A percentile compares a stretch with the other conserved stretches of the same genome.
Conservation (phyloP, 2,329 filamentous ascomycete genomes). For the Chaetomium sp. region DNA sequence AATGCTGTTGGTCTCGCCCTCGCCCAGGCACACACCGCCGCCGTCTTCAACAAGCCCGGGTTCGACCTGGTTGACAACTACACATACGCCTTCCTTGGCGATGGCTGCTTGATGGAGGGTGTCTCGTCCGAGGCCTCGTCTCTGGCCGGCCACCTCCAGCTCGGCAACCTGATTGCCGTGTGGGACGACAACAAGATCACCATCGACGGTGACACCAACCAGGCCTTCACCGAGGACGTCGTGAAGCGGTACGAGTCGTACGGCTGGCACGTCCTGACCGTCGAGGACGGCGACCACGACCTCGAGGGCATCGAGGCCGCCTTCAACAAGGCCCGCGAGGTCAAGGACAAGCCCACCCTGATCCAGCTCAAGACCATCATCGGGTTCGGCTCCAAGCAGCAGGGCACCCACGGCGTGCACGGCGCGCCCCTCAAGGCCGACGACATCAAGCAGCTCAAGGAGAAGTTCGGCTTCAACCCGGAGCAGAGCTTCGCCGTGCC, state of each 20-base stretch:
- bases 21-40: constrained; percentile 85
- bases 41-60: constrained; percentile 92
- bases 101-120: constrained; percentile 98
- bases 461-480: constrained; percentile 93
- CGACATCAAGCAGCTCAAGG: constrained; percentile 88
- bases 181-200: constrained; percentile 99
- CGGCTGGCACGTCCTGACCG: constrained; percentile 85
- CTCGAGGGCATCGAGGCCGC: constrained; percentile 82
- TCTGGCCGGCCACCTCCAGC: constrained; percentile 89
- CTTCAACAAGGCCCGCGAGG: constrained; percentile 74
- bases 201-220: constrained; percentile 90
- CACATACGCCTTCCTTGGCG: constrained; percentile 94
- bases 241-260: constrained; percentile 91
- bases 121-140: constrained; percentile 89
- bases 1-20: constrained; percentile 98
- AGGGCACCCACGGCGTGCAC: constrained; percentile 94
- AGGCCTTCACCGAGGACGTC: constrained; percentile 95
- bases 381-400: constrained; percentile 85
- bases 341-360: constrained; percentile 93
- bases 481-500: constrained; percentile 88
- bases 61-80: constrained; percentile 92
- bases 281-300: constrained; percentile 84
- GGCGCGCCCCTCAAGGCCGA: constrained; percentile 92
- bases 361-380: constrained; percentile 98
- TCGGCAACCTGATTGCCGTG: constrained; percentile 93